These are phyloP conservation scores for Salix caprea DNA, from an alignment of 345 rosid species.

Conservation along the genomic window DNA sequence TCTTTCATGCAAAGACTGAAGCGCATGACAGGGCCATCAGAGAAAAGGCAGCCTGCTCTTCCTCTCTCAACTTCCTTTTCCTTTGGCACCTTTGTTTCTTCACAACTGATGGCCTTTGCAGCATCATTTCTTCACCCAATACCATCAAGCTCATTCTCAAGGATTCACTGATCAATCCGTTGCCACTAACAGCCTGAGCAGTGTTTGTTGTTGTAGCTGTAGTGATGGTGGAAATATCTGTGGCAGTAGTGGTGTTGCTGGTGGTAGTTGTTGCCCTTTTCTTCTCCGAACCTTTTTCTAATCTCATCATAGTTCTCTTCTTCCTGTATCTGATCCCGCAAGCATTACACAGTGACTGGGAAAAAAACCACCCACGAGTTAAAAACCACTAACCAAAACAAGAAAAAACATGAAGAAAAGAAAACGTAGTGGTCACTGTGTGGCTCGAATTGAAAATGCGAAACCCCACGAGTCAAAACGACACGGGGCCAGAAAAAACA, in stretches of 20 bases:
- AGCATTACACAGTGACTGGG: conserved; percentile 84
- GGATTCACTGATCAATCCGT: conserved; percentile 17
- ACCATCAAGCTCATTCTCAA: conserved; percentile 35
- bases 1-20: conserved; percentile 44
- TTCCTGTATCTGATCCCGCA: conserved; percentile 85
- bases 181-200: neutral
- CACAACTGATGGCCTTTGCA: conserved; percentile 34
- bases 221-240: neutral
- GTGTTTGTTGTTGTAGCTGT: neutral
- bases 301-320: conserved; percentile 34
- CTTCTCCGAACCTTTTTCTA: conserved; percentile 24
- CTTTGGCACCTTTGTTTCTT: conserved; percentile 67
- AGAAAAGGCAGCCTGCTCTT: conserved; percentile 79
- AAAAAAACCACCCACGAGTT: neutral
- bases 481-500: too few species aligned
- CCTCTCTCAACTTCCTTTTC: conserved; percentile 56
- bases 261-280: conserved; percentile 23
- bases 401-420: too few species aligned
- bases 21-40: conserved; percentile 71
- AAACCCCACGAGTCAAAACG: neutral
- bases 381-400: too few species aligned
- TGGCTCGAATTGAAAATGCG: neutral
- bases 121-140: conserved; percentile 33
- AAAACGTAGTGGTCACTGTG: too few species aligned
- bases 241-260: neutral